These are phyloP conservation scores for Tulasnella sp. DNA, from an alignment of 768 basidiomycete species.

Conservation along the genomic window DNA sequence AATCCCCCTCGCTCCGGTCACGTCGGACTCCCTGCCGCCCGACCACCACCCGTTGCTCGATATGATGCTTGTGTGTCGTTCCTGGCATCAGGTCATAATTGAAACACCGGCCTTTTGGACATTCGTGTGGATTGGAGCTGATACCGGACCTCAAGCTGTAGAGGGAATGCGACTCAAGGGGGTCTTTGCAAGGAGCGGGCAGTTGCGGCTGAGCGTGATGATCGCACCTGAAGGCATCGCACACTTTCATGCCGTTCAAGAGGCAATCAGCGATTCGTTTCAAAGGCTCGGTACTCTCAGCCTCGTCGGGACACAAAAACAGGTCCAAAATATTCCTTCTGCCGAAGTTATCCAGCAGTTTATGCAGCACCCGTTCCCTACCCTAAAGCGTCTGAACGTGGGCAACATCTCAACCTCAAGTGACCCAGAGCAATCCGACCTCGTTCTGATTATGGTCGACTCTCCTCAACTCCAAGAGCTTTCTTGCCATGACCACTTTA, in stretches of 20 bases:
- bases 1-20: too few species aligned
- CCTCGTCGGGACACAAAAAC: not conserved
- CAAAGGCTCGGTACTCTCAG: not conserved
- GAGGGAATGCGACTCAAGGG: too few species aligned
- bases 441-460: not conserved
- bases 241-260: not conserved
- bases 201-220: not conserved
- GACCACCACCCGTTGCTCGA: not conserved
- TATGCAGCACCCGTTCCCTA: not conserved
- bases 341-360: not conserved
- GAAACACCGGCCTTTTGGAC: too few species aligned
- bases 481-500: not conserved
- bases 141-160: too few species aligned
- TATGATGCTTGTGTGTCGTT: too few species aligned
- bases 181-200: too few species aligned
- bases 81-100: too few species aligned
- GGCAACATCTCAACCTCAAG: not conserved
- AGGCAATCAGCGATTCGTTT: not conserved
- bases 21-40: too few species aligned
- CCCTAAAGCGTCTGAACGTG: not conserved
- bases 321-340: not conserved
- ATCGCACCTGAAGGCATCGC: not conserved
- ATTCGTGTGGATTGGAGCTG: too few species aligned
- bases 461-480: not conserved
- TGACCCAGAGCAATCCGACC: not conserved